Evolutionary conservation across 1,139 yeast species (phyloP), one percentile per base, ranked within the genome.

Genomic region (Yamadazyma triangularis): DNA sequence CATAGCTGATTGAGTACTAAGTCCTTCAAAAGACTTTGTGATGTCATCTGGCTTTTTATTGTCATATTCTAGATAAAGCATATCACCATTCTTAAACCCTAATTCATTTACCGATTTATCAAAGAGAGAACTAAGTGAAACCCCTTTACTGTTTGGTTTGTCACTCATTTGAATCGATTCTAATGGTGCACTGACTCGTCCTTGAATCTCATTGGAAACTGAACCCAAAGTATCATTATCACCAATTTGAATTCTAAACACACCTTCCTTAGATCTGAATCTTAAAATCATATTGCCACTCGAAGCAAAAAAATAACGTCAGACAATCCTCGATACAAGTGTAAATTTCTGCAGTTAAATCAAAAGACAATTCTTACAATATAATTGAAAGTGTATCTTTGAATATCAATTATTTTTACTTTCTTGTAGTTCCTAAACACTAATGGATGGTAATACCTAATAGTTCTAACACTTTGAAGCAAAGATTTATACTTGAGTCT

Each of bases 181-280:
- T 2, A 56, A 51, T 35, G 61, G 59, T 38, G 43, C 50, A 3
- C 58, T 57, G 23, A 73, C 42, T 36, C 70, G 64, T 9, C 47
- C 38, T 5, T 53, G 44, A 29, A 76, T 59, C 41, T 67, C 62
- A 24, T 70, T 70, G 15, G 79, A 44, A 1, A 79, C 75, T 1
- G 52, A 48, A 3, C 62, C 56, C 40, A 88, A 79, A 11, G 57
- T 60, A n/a, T 70, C 70, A 0, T 45, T 32, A 4, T 64, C 58
- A 13, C 75, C 77, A 14, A 77, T 76, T 24, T 60, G 55, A 27
- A 85, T 69, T 36, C 97, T 72, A 52, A 75, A 77, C 73, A 79
- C 81, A 10, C 97, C 97, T 47, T 84, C 84, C 45, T 76, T 84
- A 23, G 91, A 70, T 50, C 96, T 73, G 56, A 91, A 86, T 51